Evolutionary conservation across 2,329 filamentous ascomycete species (phyloP), one percentile per base, ranked within the genome.

Genomic region (Myriosclerotinia scirpicola): DNA sequence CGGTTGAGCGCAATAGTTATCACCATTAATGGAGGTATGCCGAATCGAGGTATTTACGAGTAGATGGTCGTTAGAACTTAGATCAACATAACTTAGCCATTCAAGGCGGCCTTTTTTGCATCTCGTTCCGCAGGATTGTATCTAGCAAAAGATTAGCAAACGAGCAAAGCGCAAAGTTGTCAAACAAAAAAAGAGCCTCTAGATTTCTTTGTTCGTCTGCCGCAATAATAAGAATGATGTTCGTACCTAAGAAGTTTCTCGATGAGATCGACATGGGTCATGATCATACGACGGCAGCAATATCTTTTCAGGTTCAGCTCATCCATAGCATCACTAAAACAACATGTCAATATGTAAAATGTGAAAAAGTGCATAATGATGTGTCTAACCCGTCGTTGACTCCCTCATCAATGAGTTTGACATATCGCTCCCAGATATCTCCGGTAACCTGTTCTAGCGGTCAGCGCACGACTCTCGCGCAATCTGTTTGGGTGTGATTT

Each of bases 281-380:
- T 97, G 79, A 99, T 88, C 95, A 99, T 99, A 76, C 95, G 90
- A 74, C 95, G 91, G 83, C 95, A 99, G 86, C 95, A 99, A 83
- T 99, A 99, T 74, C 95, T 88, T 80, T 92, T 94, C 76, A 96
- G 90, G 66, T 93, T 93, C 64, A 99, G 88, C 77, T 93, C 86
- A 79, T 98, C 93, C 90, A 99, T 96, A 53, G 94, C 95, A 78
- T 97, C 93, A 76, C 95, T 97, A 50, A 20, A 30, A 73, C 76
- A 64, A 11, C 50, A 50, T 54, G 22, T 72, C 54, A 74, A 66
- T 55, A 54, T n/a, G 11, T 34, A 22, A n/a, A 67, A 20, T 46
- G 66, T 40, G 52, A 14, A 14, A 38, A 38, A 40, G 7, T 58
- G 42, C 15, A 5, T 34, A 56, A 34, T 8, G n/a, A 42, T 53